Percentiles rank a stretch among this genome's conserved stretches.
Evolutionary conservation across 2,329 filamentous ascomycete genomes (phyloP).

Genomic region (Paraphaeosphaeria minitans): DNA sequence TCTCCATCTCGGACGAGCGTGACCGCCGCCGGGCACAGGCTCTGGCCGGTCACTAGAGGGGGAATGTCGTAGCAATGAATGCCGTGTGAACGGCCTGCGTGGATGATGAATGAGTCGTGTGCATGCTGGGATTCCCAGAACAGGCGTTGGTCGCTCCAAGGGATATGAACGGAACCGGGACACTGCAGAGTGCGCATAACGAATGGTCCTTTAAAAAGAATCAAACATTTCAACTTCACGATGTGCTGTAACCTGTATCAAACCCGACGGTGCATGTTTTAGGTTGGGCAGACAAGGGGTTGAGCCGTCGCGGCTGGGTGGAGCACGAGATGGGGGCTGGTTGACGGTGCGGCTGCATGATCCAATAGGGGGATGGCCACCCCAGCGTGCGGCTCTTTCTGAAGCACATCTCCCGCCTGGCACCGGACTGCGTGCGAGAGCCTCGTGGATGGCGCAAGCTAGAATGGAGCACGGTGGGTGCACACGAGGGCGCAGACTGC

Average conservation of each 20-base stretch:
- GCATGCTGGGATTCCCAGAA: conserved; percentile 36
- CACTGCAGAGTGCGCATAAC: conserved; percentile 41
- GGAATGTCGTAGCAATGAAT: conserved; percentile 24
- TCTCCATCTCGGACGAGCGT: conserved; percentile 98
- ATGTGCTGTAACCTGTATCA: background rate
- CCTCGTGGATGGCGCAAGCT: background rate
- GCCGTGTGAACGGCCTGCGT: conserved; percentile 35
- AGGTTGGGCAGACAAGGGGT: background rate
- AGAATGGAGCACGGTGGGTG: background rate
- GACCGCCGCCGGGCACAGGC: conserved; percentile 85
- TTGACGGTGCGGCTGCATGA: background rate
- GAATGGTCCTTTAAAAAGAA: conserved; percentile 43
- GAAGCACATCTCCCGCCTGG: conserved; percentile 1
- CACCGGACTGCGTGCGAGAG: background rate
- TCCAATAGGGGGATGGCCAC: conserved; percentile 5
- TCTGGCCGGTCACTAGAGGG: conserved; percentile 57
- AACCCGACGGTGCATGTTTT: conserved; percentile 3
- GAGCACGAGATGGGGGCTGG: background rate
- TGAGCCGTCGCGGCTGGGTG: conserved; percentile 1
- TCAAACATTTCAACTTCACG: conserved; percentile 15
- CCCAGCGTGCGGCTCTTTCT: conserved; percentile 1
- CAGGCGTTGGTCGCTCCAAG: conserved; percentile 45
- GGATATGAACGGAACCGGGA: conserved; percentile 34
- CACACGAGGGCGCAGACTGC: background rate
- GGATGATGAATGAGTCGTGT: conserved; percentile 32